Conservation (phyloP, 2,329 filamentous ascomycete species). For the Clarireedia hainanense region DNA sequence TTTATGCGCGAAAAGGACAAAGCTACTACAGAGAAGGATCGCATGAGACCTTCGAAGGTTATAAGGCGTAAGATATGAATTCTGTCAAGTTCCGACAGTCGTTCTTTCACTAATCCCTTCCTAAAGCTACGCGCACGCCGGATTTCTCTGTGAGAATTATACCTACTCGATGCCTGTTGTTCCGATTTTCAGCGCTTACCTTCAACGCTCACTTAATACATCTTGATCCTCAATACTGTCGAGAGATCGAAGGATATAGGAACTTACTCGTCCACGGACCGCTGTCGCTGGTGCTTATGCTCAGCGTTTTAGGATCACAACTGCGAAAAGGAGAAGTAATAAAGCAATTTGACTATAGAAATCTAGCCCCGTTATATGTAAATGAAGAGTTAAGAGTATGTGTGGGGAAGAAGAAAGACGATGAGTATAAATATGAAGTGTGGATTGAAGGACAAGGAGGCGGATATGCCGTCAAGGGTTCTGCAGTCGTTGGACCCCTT, state of each 20-base stretch:
- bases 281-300: slow-evolving; percentile 67
- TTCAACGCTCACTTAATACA: slow-evolving; percentile 93
- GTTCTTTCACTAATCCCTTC: neutral
- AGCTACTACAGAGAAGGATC: slow-evolving; percentile 13
- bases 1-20: slow-evolving; percentile 45
- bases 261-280: slow-evolving; percentile 82
- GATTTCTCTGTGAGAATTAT: slow-evolving; percentile 51
- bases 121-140: slow-evolving; percentile 28
- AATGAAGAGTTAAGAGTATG: slow-evolving; percentile 65
- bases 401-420: slow-evolving; percentile 40
- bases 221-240: slow-evolving; percentile 64
- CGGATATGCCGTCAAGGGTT: slow-evolving; percentile 56
- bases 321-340: slow-evolving; percentile 37
- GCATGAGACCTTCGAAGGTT: slow-evolving; percentile 14
- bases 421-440: slow-evolving; percentile 44
- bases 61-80: slow-evolving; percentile 20
- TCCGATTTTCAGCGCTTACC: slow-evolving; percentile 83
- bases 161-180: slow-evolving; percentile 66
- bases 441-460: slow-evolving; percentile 58
- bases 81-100: slow-evolving; percentile 4
- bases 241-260: slow-evolving; percentile 63
- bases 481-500: slow-evolving; percentile 23
- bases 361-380: slow-evolving; percentile 74
- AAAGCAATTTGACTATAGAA: slow-evolving; percentile 63
- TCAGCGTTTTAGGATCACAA: slow-evolving; percentile 53